Evolutionary conservation across 2,329 filamentous ascomycete genomes (phyloP), one percentile per base, ranked within the genome.

Genomic region (Septoria linicola): DNA sequence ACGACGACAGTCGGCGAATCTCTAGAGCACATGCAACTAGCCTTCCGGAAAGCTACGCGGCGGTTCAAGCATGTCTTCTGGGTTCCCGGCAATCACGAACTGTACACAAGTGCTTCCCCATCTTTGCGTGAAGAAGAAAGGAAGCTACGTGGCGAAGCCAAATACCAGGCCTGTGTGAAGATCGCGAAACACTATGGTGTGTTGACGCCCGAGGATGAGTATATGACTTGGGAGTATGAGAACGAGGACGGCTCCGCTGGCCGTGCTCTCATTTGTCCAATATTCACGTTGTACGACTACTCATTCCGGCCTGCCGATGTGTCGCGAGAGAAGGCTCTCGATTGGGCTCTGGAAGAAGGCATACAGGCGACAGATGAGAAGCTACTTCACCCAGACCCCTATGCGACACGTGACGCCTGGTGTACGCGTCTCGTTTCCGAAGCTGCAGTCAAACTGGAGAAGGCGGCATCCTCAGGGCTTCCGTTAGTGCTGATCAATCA

Each of bases 221-320:
- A 71, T 58, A 68, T 71, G 27, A 66, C 73, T 17, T 82, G 79
- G 79, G 55, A 60, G 5, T 68, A 68, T 53, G 55, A 58, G 17
- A 59, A 60, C 30, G 53, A 58, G 2, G 71, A 79, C 3, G 78
- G 76, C n/a, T 71, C 73, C 6, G 75, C 73, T 17, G 70, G 70
- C 3, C 74, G 74, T 4, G 76, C 69, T 4, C 53, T 82, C 31
- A 72, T 82, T 34, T 77, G 76, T 25, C 80, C 77, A 25, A 73
- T 80, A 42, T 82, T 82, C 69, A 81, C 79, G 1, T 68, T 82
- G 11, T 82, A 82, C 69, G 80, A 82, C 66, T 82, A 82, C 66
- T 77, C 72, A 54, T 82, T 81, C 64, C 70, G 79, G 0, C 80
- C 80, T 0, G 68, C 64, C 1, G 59, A 78, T 39, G 72, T 82